Evolutionary conservation across 495 filamentous ascomycete species (phyloP).

Genomic region (Penicillium goetzii): DNA sequence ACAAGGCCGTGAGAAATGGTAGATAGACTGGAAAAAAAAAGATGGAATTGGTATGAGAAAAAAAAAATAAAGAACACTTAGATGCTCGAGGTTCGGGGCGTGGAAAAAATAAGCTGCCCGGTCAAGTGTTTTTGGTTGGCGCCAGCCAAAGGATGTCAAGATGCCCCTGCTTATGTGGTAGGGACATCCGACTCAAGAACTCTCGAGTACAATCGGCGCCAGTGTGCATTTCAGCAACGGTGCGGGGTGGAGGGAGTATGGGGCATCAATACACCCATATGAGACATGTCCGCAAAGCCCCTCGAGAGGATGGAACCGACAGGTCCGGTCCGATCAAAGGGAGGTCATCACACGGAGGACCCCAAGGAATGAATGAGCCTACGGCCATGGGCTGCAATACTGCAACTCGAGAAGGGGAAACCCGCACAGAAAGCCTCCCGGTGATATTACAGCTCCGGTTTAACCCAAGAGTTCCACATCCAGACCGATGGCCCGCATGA

Average conservation of each 20-base stretch:
- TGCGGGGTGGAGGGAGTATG: neutral
- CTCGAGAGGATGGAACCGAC: neutral
- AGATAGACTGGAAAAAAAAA: neutral
- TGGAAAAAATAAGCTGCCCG: slow-evolving; percentile 12
- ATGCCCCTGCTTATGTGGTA: neutral
- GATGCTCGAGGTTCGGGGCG: slow-evolving; percentile 8
- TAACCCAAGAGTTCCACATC: slow-evolving; percentile 92
- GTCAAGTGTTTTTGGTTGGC: slow-evolving; percentile 5
- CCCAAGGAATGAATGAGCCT: neutral
- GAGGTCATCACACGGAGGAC: neutral
- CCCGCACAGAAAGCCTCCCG: too few relatives aligned
- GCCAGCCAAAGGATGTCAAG: neutral
- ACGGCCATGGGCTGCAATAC: neutral
- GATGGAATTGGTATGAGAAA: slow-evolving; percentile 14
- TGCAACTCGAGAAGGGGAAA: neutral
- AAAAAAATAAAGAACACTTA: slow-evolving; percentile 6
- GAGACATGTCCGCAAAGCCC: neutral
- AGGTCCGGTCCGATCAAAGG: neutral
- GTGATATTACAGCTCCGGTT: slow-evolving; percentile 6
- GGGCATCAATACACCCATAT: neutral
- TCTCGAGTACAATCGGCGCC: neutral
- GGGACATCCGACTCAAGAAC: neutral
- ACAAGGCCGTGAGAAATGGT: neutral
- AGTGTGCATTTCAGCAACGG: slow-evolving; percentile 8
- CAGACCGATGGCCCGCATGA: slow-evolving; percentile 96